Base-by-base conservation (phyloP, 371 early-diverging fungal species). In the Syncephalis plumigaleata region DNA sequence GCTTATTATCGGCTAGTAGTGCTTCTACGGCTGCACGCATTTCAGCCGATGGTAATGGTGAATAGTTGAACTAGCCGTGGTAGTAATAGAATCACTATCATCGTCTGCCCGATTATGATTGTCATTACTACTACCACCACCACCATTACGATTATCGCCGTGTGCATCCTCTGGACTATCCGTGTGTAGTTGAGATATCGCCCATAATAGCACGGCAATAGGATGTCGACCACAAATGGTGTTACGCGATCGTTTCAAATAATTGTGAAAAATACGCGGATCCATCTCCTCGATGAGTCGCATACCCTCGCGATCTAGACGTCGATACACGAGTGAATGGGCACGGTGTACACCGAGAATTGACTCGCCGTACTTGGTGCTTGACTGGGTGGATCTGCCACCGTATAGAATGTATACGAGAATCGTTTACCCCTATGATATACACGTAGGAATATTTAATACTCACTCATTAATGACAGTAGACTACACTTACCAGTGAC, bases 211-310 rank as follows among this genome's bases (percentile, higher is more conserved):
- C 5, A 94, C 79, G 1, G 73, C 74, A 42, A 94, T 87, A 0
- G 95, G 92, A 55, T 91, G 87, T 20, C 92, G 65, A 7, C 92
- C 92, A 60, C 96, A 95, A 43, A 95, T 89, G 0, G 93, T 95
- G 55, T 95, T 95, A 7, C 66, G 55, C 0, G 94, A 90, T 26
- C 56, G 51, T 8, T 59, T 47, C 20, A 93, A 58, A 55, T 95
- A 93, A 17, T 54, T 46, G 9, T 58, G 55, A 56, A 91, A 93
- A 1, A 47, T 66, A 0, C 46, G 51, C 46, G 75, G 71, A 48
- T 73, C 68, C 25, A 77, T 40, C 0, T 50, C 54, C 39, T 82
- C 83, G 48, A 95, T 83, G 8, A 59, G 48, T 0, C 59, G 53
- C 80, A 95, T 93, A 7, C 80, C 96, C 46, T 74, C 73, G 1